Evolutionary conservation across 176 grass and related monocot species (phyloP), one percentile per base, ranked within the genome.

Genomic region (Aegilops bicornis): DNA sequence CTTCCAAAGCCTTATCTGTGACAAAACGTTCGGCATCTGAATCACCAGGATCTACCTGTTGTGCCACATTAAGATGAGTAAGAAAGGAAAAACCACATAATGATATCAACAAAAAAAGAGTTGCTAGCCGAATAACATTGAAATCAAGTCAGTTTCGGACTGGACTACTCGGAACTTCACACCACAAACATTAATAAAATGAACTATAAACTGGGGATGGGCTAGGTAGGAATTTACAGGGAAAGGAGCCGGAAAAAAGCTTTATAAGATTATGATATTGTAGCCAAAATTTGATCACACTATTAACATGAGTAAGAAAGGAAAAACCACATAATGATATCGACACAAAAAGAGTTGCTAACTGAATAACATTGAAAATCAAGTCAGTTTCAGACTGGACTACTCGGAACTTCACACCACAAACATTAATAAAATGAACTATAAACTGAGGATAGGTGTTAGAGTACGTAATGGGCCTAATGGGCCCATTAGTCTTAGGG

Each of bases 21-120:
- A 65, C 73, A 76, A 78, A 88, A 77, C 69, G 85, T 82, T 99
- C 89, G 69, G 73, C 36, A 6, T 91, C 94, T 90, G 92, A 95
- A 78, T 84, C 91, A 54, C 68, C 94, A 72, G 87, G 85, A 75
- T 87, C 87, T 39, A 83, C 92, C 97, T 99, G 85, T 52, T 89
- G 85, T 74, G 73, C 12, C 42, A 69, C 47, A 82, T 83, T 78
- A 74, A 22, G 76, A 39, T 69, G 33, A 80, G 65, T 61, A 82
- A 24, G 30, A 77, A 83, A 86, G 31, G 20, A 81, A 42, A 69
- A 17, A 50, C 29, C 8, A 13, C 60, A 40, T 78, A 33, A 84
- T 84, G 84, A n/a, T 67, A 65, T 50, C 15, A 17, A 64, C 19
- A 69, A 64, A 80, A 62, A 47, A 75, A 50, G 52, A 50, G 31